A percentile compares a stretch with the other conserved stretches of the same genome.
These are phyloP conservation scores for Pythium sukuiense DNA, from an alignment of 352 stramenopile genomes.

Conservation along the genomic window DNA sequence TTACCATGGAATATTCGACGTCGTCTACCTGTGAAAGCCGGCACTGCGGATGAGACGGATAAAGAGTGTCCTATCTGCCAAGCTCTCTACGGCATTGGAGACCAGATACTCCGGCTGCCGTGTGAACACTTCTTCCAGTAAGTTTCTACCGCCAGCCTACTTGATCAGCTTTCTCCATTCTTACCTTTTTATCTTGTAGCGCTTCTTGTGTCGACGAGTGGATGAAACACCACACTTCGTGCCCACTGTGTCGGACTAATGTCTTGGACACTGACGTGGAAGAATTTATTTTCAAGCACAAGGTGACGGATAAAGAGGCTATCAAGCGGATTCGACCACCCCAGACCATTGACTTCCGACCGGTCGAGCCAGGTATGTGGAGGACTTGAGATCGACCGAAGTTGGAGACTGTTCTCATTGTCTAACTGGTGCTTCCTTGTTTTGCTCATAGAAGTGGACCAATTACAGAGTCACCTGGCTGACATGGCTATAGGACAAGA, in stretches of 20 bases:
- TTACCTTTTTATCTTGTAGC: constrained; percentile 30
- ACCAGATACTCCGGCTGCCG: constrained; percentile 80
- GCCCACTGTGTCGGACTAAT: constrained; percentile 77
- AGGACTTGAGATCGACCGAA: neutral
- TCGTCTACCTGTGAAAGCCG: constrained; percentile 71
- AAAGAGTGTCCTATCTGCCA: constrained; percentile 89
- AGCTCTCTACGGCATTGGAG: constrained; percentile 77
- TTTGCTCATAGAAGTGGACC: constrained; percentile 20
- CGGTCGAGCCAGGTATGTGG: constrained; percentile 62
- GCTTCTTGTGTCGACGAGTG: constrained; percentile 84
- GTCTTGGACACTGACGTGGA: constrained; percentile 56
- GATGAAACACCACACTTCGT: constrained; percentile 87
- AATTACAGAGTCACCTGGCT: constrained; percentile 21
- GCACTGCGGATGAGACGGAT: constrained; percentile 78
- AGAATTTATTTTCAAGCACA: constrained; percentile 51
- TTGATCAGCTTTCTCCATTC: neutral
- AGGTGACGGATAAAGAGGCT: constrained; percentile 75
- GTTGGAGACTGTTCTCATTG: neutral
- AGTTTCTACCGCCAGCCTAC: constrained; percentile 11
- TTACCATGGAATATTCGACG: constrained; percentile 79
- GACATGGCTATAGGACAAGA: constrained; percentile 28
- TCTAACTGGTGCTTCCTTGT: neutral
- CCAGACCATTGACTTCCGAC: constrained; percentile 64
- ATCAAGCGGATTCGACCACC: constrained; percentile 76
- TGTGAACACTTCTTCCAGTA: constrained; percentile 90